Conservation (phyloP, 2,329 filamentous ascomycete genomes). For the Microcyclospora pomicola region DNA sequence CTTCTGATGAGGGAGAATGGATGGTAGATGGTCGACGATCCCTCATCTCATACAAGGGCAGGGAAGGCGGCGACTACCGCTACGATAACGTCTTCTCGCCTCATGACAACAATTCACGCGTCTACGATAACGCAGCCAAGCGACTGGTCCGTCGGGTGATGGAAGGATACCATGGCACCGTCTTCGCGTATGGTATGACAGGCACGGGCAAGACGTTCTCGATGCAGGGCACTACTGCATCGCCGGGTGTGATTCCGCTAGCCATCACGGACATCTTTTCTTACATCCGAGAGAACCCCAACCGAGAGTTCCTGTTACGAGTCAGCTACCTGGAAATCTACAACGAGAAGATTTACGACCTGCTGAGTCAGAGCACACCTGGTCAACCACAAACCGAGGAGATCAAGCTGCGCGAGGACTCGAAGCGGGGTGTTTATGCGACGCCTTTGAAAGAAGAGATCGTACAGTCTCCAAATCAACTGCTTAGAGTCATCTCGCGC, state of each 20-base stretch:
- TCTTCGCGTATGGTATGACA: constrained; percentile 98
- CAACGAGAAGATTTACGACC: constrained; percentile 92
- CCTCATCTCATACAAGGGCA: constrained; percentile 69
- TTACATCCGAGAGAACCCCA: constrained; percentile 92
- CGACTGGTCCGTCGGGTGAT: constrained; percentile 89
- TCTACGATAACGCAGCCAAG: constrained; percentile 90
- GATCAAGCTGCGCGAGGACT: constrained; percentile 93
- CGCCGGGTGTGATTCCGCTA: constrained; percentile 88
- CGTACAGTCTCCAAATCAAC: constrained; percentile 90
- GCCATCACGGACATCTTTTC: constrained; percentile 99
- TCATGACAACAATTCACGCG: constrained; percentile 83
- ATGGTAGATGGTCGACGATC: constrained; percentile 74
- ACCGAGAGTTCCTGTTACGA: constrained; percentile 81
- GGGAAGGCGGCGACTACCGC: constrained; percentile 81
- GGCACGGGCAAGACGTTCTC: constrained; percentile 98
- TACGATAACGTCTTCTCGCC: constrained; percentile 97
- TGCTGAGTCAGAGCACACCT: constrained; percentile 59
- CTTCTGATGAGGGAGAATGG: constrained; percentile 67
- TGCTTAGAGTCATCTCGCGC: constrained; percentile 84
- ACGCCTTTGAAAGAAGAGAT: constrained; percentile 96
- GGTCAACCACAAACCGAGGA: constrained; percentile 62
- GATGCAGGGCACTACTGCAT: constrained; percentile 95
- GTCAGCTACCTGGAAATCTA: constrained; percentile 99
- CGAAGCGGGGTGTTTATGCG: constrained; percentile 90
- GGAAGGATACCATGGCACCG: constrained; percentile 97